These are phyloP conservation scores for Tardiomyces depauwii DNA, from an alignment of 1,139 yeast species.

Conservation along the genomic window DNA sequence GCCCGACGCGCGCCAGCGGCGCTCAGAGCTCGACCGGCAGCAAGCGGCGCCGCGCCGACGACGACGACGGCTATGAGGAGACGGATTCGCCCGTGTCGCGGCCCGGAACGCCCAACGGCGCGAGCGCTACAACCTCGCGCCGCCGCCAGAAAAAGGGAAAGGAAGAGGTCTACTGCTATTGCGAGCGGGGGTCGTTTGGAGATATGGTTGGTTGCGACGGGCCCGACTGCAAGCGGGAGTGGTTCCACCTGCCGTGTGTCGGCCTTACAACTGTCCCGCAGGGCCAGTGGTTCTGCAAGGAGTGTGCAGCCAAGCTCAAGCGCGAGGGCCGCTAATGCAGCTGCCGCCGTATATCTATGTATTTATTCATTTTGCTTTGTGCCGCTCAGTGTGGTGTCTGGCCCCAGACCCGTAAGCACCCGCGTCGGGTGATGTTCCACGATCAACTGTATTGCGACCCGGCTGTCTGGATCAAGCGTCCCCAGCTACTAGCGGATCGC, in stretches of 20 bases:
- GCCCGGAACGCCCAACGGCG: slow-evolving; percentile 11
- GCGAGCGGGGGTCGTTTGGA: slow-evolving; percentile 94
- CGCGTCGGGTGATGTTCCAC: no score
- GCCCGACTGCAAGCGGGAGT: slow-evolving; percentile 81
- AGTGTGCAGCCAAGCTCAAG: slow-evolving; percentile 34
- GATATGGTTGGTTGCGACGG: slow-evolving; percentile 99
- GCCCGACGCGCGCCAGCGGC: neutral
- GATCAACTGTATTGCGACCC: no score
- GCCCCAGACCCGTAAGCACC: no score
- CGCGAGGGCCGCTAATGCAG: neutral
- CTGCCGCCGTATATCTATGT: neutral
- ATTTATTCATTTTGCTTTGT: neutral
- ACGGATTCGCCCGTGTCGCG: slow-evolving; percentile 7
- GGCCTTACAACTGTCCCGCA: slow-evolving; percentile 85
- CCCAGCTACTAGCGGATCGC: no score
- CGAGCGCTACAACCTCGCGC: slow-evolving; percentile 5
- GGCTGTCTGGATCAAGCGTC: no score
- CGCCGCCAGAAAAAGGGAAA: slow-evolving; percentile 6
- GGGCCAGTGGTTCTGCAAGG: slow-evolving; percentile 97
- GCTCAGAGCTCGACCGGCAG: neutral
- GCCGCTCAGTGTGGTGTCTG: neutral
- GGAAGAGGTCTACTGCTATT: slow-evolving; percentile 87
- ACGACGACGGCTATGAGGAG: slow-evolving; percentile 2
- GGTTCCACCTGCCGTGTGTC: slow-evolving; percentile 97
- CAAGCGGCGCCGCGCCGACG: neutral